A percentile compares a stretch with the other conserved stretches of the same genome.
These are phyloP conservation scores for Scutellaria baicalensis DNA, from an alignment of 257 asterid genomes.

Conservation along the genomic window DNA sequence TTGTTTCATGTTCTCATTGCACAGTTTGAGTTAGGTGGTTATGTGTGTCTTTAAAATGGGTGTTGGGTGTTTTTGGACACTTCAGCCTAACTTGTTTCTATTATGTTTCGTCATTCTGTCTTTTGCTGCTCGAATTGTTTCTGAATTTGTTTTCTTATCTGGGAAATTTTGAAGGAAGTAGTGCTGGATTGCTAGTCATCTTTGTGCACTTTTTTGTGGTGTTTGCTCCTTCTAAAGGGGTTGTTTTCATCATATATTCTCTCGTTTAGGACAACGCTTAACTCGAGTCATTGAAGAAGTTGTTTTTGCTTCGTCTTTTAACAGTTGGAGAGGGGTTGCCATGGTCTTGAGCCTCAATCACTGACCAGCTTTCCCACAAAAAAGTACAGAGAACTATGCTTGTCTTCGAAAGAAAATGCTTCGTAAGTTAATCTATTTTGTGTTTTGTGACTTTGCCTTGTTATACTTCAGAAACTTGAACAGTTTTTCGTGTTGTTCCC, in stretches of 20 bases:
- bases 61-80: background rate
- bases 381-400: conserved; percentile 58
- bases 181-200: background rate
- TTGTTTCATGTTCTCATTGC: background rate
- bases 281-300: conserved; percentile 3
- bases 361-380: conserved; percentile 61
- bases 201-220: background rate
- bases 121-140: conserved; percentile 11
- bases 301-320: background rate
- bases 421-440: conserved; percentile 42
- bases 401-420: conserved; percentile 47
- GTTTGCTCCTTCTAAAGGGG: background rate
- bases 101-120: background rate
- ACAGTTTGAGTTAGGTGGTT: background rate
- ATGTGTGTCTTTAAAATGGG: background rate
- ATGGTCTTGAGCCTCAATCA: conserved; percentile 59
- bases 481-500: background rate
- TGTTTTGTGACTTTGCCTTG: too few species aligned
- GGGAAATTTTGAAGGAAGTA: conserved; percentile 4
- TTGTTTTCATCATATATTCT: background rate
- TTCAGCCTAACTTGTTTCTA: too few species aligned
- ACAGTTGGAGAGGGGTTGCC: conserved; percentile 77
- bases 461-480: background rate
- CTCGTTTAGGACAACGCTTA: background rate
- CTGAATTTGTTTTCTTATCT: background rate